Evolutionary conservation across 129 eudicot genomes (phyloP), one percentile per base, ranked within the genome.

Genomic region (Sambucus nigra): DNA sequence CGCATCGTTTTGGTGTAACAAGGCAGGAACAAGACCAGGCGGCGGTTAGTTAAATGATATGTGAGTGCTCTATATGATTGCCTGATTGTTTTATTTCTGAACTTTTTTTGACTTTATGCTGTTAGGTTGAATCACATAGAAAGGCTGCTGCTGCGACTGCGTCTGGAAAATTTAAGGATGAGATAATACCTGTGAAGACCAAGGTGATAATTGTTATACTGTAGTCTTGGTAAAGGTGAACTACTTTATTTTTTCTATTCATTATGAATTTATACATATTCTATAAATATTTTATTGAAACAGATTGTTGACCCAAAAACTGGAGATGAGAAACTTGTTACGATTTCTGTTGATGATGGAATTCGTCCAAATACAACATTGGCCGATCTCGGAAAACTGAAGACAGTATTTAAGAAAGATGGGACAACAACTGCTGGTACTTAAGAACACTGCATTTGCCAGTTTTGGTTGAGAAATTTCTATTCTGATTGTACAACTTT

Each of bases 111-210:
- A 27, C 18, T 21, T 12, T 40, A 16, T 40, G 19, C 22, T 61
- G 17, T 50, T 33, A 92, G 99, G 95, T 86, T 55, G 95, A 92
- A 1, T 92, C 99, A 14, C 99, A 92, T 63, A 76, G 89, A 64
- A 82, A 82, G 74, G 99, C 99, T 32, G 99, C 94, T 61, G 96
- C 99, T 25, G 95, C 99, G 19, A 82, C 91, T 60, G 94, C 99
- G 51, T 55, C 96, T 57, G 99, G 96, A 11, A 92, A 66, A 73
- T 92, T 82, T 31, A 86, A 73, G 61, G 96, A 92, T 62, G 99
- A 92, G 75, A 92, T 92, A 28, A 61, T 92, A 51, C 94, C 99
- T 26, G 82, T 92, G 12, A 51, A 69, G 14, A 92, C 99, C 42
- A 92, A 86, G 94, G 96, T 91, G 47, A 38, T 18, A n/a, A 47